Conservation (phyloP, 1,284 basidiomycete species). For the Austropuccinia psidii region DNA sequence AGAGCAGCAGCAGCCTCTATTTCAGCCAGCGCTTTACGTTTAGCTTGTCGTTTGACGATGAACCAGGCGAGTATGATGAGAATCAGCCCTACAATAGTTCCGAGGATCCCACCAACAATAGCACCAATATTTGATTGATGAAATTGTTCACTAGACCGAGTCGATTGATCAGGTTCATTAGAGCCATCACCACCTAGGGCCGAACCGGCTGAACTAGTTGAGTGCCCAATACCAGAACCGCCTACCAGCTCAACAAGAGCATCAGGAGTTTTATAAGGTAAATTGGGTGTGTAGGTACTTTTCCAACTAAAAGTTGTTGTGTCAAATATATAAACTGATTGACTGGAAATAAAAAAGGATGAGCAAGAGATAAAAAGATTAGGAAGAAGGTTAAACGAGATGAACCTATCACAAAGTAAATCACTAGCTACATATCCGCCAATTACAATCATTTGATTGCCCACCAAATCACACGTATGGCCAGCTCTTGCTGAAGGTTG, state of each 20-base stretch:
- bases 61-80: slow-evolving; percentile 12
- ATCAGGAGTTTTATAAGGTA: slow-evolving; percentile 39
- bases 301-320: slow-evolving; percentile 39
- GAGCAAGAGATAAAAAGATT: not conserved
- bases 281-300: slow-evolving; percentile 38
- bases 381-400: not conserved
- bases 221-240: slow-evolving; percentile 39
- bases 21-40: not conserved
- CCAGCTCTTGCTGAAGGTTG: slow-evolving; percentile 42
- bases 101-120: slow-evolving; percentile 10
- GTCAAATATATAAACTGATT: slow-evolving; percentile 42
- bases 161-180: slow-evolving; percentile 15
- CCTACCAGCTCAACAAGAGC: slow-evolving; percentile 39
- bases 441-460: slow-evolving; percentile 42
- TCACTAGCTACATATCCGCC: slow-evolving; percentile 41
- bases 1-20: not conserved
- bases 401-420: slow-evolving; percentile 41
- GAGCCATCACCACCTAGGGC: slow-evolving; percentile 39
- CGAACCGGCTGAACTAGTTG: slow-evolving; percentile 38
- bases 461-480: slow-evolving; percentile 41
- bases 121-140: not conserved
- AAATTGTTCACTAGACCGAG: not conserved
- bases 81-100: slow-evolving; percentile 7
- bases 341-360: not conserved
- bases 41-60: slow-evolving; percentile 4